Conservation (phyloP, 2,329 filamentous ascomycete genomes). For the Apiospora phragmitis region DNA sequence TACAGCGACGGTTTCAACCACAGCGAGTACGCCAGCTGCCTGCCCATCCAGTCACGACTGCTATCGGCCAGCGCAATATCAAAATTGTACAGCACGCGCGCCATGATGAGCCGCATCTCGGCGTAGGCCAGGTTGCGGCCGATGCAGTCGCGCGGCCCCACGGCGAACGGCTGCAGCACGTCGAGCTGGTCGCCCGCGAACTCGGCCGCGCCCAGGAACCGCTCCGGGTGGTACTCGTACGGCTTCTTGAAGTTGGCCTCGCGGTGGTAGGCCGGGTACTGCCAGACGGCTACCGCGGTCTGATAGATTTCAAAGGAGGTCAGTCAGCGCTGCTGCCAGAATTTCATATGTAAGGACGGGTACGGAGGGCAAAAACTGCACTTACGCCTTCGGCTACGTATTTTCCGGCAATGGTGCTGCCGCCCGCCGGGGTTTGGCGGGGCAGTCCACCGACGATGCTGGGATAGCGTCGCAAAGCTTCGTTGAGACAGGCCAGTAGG, state of each 20-base stretch:
- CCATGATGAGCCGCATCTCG: constrained; percentile 18
- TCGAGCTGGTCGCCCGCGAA: constrained; percentile 12
- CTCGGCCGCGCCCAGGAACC: constrained; percentile 13
- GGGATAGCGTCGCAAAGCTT: constrained; percentile 42
- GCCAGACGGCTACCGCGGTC: constrained; percentile 43
- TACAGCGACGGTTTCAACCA: not conserved
- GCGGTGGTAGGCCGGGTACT: constrained; percentile 42
- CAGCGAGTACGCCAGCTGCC: constrained; percentile 4
- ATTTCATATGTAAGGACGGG: accelerated
- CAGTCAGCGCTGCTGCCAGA: constrained; percentile 16
- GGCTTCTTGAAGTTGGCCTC: constrained; percentile 46
- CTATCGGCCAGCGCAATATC: constrained; percentile 14
- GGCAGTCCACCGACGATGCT: constrained; percentile 23
- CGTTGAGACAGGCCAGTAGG: constrained; percentile 40
- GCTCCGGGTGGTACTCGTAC: constrained; percentile 35
- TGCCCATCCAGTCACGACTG: constrained; percentile 22
- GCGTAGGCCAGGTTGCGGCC: constrained; percentile 17
- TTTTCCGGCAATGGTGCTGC: constrained; percentile 20
- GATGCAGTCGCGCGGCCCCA: constrained; percentile 15
- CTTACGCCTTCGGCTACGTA: constrained; percentile 16
- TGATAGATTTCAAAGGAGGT: constrained; percentile 20
- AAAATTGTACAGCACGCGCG: constrained; percentile 15
- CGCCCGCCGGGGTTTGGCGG: constrained; percentile 19
- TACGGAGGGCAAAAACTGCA: not conserved
- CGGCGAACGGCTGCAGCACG: constrained; percentile 14